A percentile compares a stretch with the other conserved stretches of the same genome.
Conservation (phyloP, 805 yeast genomes). For the Grigorovia humatica region DNA sequence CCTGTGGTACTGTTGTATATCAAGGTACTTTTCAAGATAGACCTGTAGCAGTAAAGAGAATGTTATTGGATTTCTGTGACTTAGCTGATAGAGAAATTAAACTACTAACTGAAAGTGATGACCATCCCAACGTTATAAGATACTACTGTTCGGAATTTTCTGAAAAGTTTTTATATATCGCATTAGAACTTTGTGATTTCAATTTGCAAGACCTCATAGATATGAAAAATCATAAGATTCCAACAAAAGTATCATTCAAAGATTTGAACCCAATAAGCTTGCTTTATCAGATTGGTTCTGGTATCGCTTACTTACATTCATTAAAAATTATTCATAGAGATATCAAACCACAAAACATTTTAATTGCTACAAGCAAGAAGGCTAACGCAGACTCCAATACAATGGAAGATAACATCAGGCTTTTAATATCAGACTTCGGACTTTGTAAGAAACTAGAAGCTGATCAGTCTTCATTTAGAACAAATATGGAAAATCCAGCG, state of each 20-base stretch:
- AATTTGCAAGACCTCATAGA: slow-evolving; percentile 81
- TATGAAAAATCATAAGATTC: slow-evolving; percentile 27
- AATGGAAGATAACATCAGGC: slow-evolving; percentile 39
- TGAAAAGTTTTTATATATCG: slow-evolving; percentile 83
- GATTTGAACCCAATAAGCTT: slow-evolving; percentile 40
- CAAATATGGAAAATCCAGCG: slow-evolving; percentile 78
- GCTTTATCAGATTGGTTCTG: slow-evolving; percentile 68
- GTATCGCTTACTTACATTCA: slow-evolving; percentile 78
- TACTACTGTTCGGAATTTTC: slow-evolving; percentile 90
- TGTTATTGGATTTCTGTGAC: slow-evolving; percentile 88
- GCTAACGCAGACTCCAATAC: slow-evolving; percentile 5
- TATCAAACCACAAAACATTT: slow-evolving; percentile 85
- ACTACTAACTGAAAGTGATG: slow-evolving; percentile 85
- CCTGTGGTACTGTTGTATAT: slow-evolving; percentile 92
- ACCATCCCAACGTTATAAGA: slow-evolving; percentile 88
- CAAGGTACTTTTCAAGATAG: slow-evolving; percentile 84
- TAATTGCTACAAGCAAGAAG: slow-evolving; percentile 63
- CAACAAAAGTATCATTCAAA: slow-evolving; percentile 29
- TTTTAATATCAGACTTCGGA: slow-evolving; percentile 91
- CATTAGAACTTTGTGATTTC: slow-evolving; percentile 82
- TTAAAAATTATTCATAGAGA: slow-evolving; percentile 91
- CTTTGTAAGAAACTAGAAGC: slow-evolving; percentile 83
- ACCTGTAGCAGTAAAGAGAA: slow-evolving; percentile 92
- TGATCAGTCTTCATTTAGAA: slow-evolving; percentile 88
- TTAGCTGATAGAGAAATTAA: slow-evolving; percentile 88